phyloP scores from a whole-genome alignment of 495 filamentous ascomycete genomes.

The Daldinia concentrica region DNA sequence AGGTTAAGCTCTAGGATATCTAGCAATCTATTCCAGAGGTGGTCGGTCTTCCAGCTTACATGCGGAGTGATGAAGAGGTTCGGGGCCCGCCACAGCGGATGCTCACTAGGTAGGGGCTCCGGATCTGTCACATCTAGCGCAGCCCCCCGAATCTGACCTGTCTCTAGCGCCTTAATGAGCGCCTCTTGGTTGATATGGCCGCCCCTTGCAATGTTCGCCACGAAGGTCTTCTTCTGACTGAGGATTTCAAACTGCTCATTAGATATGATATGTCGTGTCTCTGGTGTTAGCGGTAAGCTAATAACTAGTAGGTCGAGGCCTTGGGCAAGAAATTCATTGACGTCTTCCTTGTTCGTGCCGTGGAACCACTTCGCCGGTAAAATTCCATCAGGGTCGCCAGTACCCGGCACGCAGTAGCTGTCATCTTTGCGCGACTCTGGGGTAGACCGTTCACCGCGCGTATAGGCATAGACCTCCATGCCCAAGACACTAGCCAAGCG shows the following conservation, averaged over 20 bases:
- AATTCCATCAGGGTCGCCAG: slow-evolving; percentile 76
- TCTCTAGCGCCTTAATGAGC: slow-evolving; percentile 68
- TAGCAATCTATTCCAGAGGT: slow-evolving; percentile 68
- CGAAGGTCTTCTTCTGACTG: slow-evolving; percentile 60
- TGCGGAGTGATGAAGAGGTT: slow-evolving; percentile 83
- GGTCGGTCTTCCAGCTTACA: slow-evolving; percentile 68
- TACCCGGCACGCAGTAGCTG: slow-evolving; percentile 76
- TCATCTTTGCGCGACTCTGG: slow-evolving; percentile 64
- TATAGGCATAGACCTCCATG: slow-evolving; percentile 83
- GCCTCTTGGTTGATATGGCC: slow-evolving; percentile 74
- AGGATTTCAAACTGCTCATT: slow-evolving; percentile 73
- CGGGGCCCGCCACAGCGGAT: slow-evolving; percentile 72
- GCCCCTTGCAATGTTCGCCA: slow-evolving; percentile 80
- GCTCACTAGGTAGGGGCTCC: slow-evolving; percentile 77
- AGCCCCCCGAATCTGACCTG: slow-evolving; percentile 68
- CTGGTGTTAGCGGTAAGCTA: slow-evolving; percentile 72
- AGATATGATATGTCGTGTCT: slow-evolving; percentile 70
- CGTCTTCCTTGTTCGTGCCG: slow-evolving; percentile 64
- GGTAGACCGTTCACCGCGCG: slow-evolving; percentile 65
- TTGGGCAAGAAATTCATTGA: slow-evolving; percentile 72
- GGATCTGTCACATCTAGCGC: slow-evolving; percentile 88
- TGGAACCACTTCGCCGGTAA: slow-evolving; percentile 77
- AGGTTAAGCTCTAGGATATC: slow-evolving; percentile 58
- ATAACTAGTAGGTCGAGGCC: slow-evolving; percentile 78
- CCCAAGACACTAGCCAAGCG: slow-evolving; percentile 73